Percentiles rank a stretch among this genome's conserved stretches.
phyloP scores from a whole-genome alignment of 2,329 filamentous ascomycete genomes.

The Clonostachys solani region DNA sequence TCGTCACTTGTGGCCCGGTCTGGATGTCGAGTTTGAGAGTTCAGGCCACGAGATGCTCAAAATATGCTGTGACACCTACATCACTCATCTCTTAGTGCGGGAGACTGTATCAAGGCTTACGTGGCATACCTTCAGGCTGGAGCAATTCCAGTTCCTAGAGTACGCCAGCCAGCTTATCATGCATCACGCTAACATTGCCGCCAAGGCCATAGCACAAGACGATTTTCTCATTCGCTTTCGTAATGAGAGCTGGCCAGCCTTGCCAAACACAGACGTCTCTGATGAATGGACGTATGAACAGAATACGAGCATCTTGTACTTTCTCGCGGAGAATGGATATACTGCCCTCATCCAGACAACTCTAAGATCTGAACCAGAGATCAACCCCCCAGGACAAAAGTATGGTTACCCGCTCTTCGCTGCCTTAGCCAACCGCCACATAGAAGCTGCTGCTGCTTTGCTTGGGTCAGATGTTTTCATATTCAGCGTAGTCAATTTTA shows the following conservation, averaged over 20 bases:
- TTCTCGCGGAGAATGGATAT: background rate
- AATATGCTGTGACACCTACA: conserved; percentile 33
- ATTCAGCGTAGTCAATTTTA: background rate
- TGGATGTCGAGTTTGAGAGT: conserved; percentile 15
- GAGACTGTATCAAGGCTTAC: background rate
- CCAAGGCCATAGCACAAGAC: conserved; percentile 14
- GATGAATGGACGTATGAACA: too few species aligned
- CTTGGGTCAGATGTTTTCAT: background rate
- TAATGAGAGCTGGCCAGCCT: conserved; percentile 18
- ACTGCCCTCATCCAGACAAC: background rate
- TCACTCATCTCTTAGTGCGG: conserved; percentile 10
- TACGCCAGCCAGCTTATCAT: conserved; percentile 17
- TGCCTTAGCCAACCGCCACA: background rate
- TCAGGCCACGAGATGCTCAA: conserved; percentile 37
- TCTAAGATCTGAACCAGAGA: background rate
- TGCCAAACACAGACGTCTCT: conserved; percentile 1
- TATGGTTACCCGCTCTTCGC: background rate
- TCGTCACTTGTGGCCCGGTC: conserved; percentile 19
- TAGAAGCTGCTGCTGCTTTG: background rate
- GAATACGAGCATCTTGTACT: background rate
- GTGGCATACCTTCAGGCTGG: background rate
- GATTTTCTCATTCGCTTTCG: conserved; percentile 22
- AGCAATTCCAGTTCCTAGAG: conserved; percentile 35
- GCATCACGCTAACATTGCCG: conserved; percentile 2
- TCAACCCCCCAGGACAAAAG: background rate